Conservation (phyloP, 2,329 filamentous ascomycete species). For the Hypoxylon sp. region DNA sequence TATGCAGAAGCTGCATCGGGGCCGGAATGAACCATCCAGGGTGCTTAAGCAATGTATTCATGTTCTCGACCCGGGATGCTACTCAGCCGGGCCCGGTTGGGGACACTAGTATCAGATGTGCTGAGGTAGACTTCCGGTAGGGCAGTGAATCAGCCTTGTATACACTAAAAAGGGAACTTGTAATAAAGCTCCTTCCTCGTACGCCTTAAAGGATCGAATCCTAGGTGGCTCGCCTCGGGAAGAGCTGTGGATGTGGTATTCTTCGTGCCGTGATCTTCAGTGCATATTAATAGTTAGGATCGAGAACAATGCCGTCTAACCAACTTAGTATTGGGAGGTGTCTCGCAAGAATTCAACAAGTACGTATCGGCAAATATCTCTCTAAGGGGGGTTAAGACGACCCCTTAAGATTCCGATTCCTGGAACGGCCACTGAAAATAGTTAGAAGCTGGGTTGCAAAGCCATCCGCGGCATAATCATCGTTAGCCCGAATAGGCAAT, state of each 20-base stretch:
- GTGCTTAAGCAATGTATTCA: constrained; percentile 2
- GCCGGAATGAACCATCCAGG: background rate
- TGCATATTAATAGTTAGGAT: constrained; percentile 13
- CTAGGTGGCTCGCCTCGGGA: constrained; percentile 10
- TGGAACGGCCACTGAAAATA: constrained; percentile 22
- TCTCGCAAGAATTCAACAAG: constrained; percentile 3
- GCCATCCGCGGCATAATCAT: constrained; percentile 10
- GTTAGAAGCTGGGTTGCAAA: constrained; percentile 4
- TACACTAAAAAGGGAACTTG: constrained; percentile 10
- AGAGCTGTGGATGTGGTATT: constrained; percentile 8
- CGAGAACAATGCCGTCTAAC: constrained; percentile 14
- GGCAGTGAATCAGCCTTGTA: constrained; percentile 11
- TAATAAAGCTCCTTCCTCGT: constrained; percentile 15
- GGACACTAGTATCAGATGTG: constrained; percentile 3
- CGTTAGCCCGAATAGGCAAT: constrained; percentile 21
- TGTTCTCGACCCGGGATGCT: constrained; percentile 4
- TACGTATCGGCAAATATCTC: constrained; percentile 8
- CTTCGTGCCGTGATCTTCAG: constrained; percentile 6
- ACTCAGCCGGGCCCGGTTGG: constrained; percentile 3
- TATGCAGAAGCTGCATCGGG: constrained; percentile 5
- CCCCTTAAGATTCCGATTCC: constrained; percentile 7
- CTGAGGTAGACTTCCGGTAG: constrained; percentile 9
- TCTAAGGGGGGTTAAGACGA: constrained; percentile 2
- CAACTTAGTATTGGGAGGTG: constrained; percentile 1
- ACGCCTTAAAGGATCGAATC: constrained; percentile 12